Base-by-base conservation (phyloP, 768 basidiomycete species). In the Lactarius indigo region DNA sequence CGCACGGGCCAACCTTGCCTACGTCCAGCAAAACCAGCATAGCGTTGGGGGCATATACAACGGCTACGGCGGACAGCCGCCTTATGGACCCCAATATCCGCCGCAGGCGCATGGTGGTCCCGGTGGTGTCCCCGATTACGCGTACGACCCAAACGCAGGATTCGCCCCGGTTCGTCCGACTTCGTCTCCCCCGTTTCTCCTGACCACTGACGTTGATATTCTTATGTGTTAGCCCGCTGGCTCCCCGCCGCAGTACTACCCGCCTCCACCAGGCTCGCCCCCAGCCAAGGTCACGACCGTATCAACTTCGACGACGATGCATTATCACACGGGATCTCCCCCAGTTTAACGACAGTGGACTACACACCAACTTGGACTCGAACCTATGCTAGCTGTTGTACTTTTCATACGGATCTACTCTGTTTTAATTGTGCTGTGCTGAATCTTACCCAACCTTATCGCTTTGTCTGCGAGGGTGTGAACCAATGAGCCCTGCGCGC, bases 241-340 rank as follows among this genome's bases (percentile, higher is more conserved):
- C 42, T 35, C 41, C 12, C 60, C 61, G 6, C 65, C 65, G 5
- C 60, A 66, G 55, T 66, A 66, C 23, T 58, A 58, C 55, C 20
- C 44, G 1, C 55, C 65, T 2, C 65, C 65, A 18, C 42, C 60
- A 3, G 65, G 65, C 5, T 20, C 60, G 2, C 65, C 65, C 9
- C 59, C 57, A 13, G 12, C n/a, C 23, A 20, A 35, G 0, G n/a
- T n/a, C n/a, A n/a, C n/a, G n/a, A n/a, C n/a, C 15, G 2, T 31
- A 57, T 35, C 8, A 57, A 9, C n/a, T 35, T 37, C 7, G 33
- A 50, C 2, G 23, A 23, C 3, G n/a, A n/a, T n/a, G 30, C 12
- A 2, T 63, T 31, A 42, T 31, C 18, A 3, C 10, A 20, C n/a
- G 8, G 55, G 50, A 52, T 15, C 2, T 41, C 41, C 15, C 2